These are phyloP conservation scores for Xylaria sp. DNA, from an alignment of 2,329 filamentous ascomycete genomes.

Conservation along the genomic window DNA sequence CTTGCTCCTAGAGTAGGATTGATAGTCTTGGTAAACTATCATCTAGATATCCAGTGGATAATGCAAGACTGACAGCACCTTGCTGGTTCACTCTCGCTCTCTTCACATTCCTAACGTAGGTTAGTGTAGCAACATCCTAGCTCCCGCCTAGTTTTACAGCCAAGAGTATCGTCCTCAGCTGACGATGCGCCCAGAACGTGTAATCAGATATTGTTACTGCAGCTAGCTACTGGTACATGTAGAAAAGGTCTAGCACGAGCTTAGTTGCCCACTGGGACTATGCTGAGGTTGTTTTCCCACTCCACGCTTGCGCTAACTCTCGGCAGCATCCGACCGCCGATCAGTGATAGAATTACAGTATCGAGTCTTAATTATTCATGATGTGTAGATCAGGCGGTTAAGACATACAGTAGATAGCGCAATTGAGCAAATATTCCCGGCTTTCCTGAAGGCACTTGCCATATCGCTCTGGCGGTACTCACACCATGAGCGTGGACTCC, in stretches of 20 bases:
- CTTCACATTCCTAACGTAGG: constrained; percentile 34
- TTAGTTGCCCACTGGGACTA: constrained; percentile 1
- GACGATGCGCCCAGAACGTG: constrained; percentile 6
- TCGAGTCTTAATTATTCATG: neutral
- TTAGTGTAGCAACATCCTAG: constrained; percentile 20
- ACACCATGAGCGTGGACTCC: neutral
- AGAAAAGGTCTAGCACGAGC: neutral
- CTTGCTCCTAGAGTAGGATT: constrained; percentile 1
- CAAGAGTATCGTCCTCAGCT: constrained; percentile 28
- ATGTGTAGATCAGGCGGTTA: neutral
- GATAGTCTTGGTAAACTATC: neutral
- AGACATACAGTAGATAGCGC: constrained; percentile 4
- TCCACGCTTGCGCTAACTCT: neutral
- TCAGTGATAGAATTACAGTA: constrained; percentile 4
- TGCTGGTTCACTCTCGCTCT: neutral
- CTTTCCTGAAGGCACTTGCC: neutral
- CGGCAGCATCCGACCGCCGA: constrained; percentile 30
- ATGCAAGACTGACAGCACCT: constrained; percentile 4
- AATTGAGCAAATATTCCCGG: neutral
- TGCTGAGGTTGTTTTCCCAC: constrained; percentile 5
- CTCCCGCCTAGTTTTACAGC: constrained; percentile 12
- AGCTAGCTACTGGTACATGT: constrained; percentile 4
- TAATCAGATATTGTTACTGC: constrained; percentile 4
- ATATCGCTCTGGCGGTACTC: neutral
- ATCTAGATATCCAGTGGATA: neutral